These are phyloP conservation scores for Sphagnum tenellum DNA, from an alignment of 225 moss, liverwort and hornwort genomes.

Conservation along the genomic window DNA sequence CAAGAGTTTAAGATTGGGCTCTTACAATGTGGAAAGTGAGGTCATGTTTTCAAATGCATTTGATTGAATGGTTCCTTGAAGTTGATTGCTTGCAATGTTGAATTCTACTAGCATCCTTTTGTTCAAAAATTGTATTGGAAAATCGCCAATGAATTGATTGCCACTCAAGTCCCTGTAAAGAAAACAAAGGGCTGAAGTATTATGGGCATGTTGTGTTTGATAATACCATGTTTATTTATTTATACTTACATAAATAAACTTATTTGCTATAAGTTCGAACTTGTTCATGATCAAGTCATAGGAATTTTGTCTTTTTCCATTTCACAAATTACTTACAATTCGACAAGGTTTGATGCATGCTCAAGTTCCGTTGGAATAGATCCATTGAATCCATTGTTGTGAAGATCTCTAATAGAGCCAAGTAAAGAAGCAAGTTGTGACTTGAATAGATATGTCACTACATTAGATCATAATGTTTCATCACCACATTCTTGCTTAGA, in stretches of 20 bases:
- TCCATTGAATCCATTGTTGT: slow-evolving; percentile 13
- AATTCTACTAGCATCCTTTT: slow-evolving; percentile 10
- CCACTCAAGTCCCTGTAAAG: slow-evolving; percentile 18
- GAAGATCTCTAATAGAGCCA: slow-evolving; percentile 9
- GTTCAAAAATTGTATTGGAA: slow-evolving; percentile 13
- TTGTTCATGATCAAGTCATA: not conserved
- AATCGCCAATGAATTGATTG: slow-evolving; percentile 9
- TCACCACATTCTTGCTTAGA: too few relatives aligned
- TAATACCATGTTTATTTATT: not conserved
- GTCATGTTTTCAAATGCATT: slow-evolving; percentile 10
- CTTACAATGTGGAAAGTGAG: slow-evolving; percentile 18
- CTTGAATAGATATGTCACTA: not conserved
- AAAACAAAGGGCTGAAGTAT: not conserved
- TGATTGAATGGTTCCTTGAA: slow-evolving; percentile 5
- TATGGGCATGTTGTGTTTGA: not conserved
- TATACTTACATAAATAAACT: slow-evolving; percentile 3
- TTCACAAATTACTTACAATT: not conserved
- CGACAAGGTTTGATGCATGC: slow-evolving; percentile 5
- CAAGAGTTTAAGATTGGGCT: not conserved
- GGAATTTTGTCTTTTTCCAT: not conserved
- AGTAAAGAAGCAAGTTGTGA: not conserved
- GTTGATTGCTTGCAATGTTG: slow-evolving; percentile 6
- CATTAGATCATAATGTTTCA: not conserved
- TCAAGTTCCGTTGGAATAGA: slow-evolving; percentile 11
- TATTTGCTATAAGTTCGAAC: not conserved